phyloP scores from a whole-genome alignment of 495 filamentous ascomycete genomes.

The Podospora anserina region DNA sequence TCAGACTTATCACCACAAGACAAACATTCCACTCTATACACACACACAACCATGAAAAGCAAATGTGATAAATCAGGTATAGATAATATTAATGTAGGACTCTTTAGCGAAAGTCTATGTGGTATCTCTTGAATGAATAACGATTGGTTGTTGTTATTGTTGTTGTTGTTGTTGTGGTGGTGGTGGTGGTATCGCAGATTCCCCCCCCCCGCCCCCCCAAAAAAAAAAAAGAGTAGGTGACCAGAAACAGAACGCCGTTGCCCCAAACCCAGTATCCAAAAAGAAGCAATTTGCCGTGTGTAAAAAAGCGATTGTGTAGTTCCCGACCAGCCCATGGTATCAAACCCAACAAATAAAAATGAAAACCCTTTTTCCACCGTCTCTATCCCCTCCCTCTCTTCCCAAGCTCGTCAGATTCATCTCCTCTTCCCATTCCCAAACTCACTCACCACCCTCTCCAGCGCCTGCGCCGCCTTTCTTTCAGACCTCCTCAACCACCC shows the following conservation, averaged over 20 bases:
- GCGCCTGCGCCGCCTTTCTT: conserved; percentile 47
- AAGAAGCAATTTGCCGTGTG: too few species aligned
- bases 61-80: not conserved
- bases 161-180: not conserved
- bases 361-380: not conserved
- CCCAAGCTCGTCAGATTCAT: conserved; percentile 5
- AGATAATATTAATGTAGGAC: not conserved
- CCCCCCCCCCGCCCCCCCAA: not conserved
- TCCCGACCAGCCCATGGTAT: too few species aligned
- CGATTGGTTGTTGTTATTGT: not conserved
- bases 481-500: conserved; percentile 54
- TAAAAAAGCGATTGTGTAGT: too few species aligned
- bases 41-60: too few species aligned
- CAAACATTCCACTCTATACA: not conserved
- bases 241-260: not conserved
- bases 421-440: conserved; percentile 39
- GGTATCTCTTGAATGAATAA: conserved; percentile 12
- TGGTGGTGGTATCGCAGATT: not conserved
- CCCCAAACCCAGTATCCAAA: too few species aligned
- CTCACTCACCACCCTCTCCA: conserved; percentile 49
- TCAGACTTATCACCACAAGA: not conserved
- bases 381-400: not conserved
- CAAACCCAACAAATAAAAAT: too few species aligned
- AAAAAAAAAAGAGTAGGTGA: not conserved
- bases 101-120: conserved; percentile 22